These are phyloP conservation scores for Maudiozyma barnettii DNA, from an alignment of 805 yeast genomes.

Conservation along the genomic window DNA sequence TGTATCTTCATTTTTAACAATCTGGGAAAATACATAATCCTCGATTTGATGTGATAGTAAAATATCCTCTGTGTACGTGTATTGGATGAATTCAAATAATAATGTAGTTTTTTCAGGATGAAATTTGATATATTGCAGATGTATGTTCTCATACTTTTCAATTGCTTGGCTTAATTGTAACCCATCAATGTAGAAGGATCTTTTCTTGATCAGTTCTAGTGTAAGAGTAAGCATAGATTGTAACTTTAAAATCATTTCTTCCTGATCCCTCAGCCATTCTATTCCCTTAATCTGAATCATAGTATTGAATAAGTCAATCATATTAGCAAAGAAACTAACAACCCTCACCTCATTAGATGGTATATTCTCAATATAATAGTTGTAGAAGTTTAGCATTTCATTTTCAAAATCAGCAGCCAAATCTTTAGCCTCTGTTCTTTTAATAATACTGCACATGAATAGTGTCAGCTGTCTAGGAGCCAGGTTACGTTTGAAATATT, in stretches of 20 bases:
- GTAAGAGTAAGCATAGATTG: constrained; percentile 23
- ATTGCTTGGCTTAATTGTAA: constrained; percentile 66
- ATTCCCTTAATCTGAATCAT: constrained; percentile 38
- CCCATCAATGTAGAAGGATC: constrained; percentile 33
- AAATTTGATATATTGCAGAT: constrained; percentile 31
- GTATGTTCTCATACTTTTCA: constrained; percentile 46
- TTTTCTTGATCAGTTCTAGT: constrained; percentile 17
- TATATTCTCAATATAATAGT: constrained; percentile 39
- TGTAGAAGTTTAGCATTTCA: constrained; percentile 41
- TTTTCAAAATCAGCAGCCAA: constrained; percentile 48
- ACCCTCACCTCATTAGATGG: constrained; percentile 27
- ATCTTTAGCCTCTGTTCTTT: constrained; percentile 29
- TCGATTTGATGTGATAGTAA: constrained; percentile 35
- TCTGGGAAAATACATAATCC: constrained; percentile 45
- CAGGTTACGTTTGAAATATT: constrained; percentile 59
- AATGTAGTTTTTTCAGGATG: constrained; percentile 27
- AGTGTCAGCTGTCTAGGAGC: constrained; percentile 50
- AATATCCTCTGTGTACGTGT: constrained; percentile 18
- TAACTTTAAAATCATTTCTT: constrained; percentile 19
- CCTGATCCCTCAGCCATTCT: constrained; percentile 52
- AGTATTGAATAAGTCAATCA: constrained; percentile 54
- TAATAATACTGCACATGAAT: constrained; percentile 27
- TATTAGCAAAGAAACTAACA: constrained; percentile 49
- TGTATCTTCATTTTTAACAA: constrained; percentile 44
- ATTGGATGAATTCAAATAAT: constrained; percentile 37